Evolutionary conservation across 2,329 filamentous ascomycete species (phyloP).

Genomic region (Aspergillus sp.): DNA sequence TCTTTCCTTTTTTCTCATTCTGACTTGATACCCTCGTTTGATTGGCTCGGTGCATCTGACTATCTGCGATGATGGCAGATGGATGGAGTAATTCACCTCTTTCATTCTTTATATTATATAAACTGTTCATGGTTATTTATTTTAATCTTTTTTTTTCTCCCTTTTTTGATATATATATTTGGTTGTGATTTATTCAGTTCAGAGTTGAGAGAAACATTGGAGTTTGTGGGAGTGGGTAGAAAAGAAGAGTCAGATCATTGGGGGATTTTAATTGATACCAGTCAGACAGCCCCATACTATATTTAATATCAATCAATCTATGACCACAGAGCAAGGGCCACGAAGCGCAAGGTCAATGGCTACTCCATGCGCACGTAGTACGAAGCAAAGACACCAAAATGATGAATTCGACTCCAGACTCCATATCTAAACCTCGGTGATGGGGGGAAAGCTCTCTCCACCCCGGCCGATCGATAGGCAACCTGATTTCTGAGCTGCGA

Average conservation of each 20-base stretch:
- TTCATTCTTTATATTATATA: too few species aligned
- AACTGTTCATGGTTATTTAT: neutral
- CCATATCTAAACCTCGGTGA: too few species aligned
- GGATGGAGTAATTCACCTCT: neutral
- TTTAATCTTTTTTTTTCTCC: neutral
- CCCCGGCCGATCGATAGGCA: too few species aligned
- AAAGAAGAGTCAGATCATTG: too few species aligned
- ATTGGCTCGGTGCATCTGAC: too few species aligned
- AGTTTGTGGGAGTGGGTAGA: too few species aligned
- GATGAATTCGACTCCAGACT: neutral
- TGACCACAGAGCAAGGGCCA: neutral
- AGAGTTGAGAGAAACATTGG: too few species aligned
- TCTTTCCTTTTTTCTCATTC: neutral
- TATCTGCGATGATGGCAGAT: neutral
- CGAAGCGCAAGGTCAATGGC: neutral
- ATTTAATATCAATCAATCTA: neutral
- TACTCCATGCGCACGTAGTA: too few species aligned
- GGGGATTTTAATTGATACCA: too few species aligned
- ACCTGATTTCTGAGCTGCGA: too few species aligned
- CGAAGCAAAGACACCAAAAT: too few species aligned
- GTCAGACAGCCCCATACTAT: too few species aligned
- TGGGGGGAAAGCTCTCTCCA: neutral
- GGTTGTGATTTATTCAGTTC: neutral
- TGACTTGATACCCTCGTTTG: conserved; percentile 10
- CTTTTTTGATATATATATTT: neutral